Conservation (phyloP, 805 yeast species). For the Lachancea mirantina region DNA sequence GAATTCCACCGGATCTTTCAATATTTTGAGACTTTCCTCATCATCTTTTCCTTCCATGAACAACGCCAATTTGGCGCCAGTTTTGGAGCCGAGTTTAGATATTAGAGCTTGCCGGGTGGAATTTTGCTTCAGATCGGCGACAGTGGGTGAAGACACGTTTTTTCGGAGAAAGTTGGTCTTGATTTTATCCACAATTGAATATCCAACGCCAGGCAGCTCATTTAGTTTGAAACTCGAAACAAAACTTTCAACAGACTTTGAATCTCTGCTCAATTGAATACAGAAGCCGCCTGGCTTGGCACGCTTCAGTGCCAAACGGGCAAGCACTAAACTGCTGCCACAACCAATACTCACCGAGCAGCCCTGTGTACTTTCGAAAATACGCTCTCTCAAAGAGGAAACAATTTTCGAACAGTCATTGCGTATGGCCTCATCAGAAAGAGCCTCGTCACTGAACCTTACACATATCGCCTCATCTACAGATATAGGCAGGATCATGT, state of each 20-base stretch:
- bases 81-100: conserved; percentile 53
- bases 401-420: conserved; percentile 24
- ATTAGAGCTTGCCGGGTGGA: conserved; percentile 34
- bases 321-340: conserved; percentile 65
- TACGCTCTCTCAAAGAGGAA: conserved; percentile 33
- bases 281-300: conserved; percentile 78
- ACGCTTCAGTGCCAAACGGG: conserved; percentile 60
- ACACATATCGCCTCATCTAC: conserved; percentile 77
- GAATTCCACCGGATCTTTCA: conserved; percentile 38
- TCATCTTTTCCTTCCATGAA: conserved; percentile 64
- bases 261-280: conserved; percentile 33
- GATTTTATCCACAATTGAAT: conserved; percentile 15
- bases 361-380: conserved; percentile 38
- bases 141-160: conserved; percentile 7
- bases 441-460: conserved; percentile 7
- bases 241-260: conserved; percentile 32
- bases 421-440: conserved; percentile 23
- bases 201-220: conserved; percentile 61
- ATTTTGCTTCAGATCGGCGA: conserved; percentile 36
- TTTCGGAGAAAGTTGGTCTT: conserved; percentile 13
- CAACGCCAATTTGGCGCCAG: conserved; percentile 56
- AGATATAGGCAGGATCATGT: conserved; percentile 71
- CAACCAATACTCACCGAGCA: conserved; percentile 78
- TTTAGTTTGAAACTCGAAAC: conserved; percentile 23
- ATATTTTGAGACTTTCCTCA: conserved; percentile 46